Evolutionary conservation across 139 green algal species (phyloP), one percentile per base, ranked within the genome.

Genomic region (Edaphochlamys debaryana): DNA sequence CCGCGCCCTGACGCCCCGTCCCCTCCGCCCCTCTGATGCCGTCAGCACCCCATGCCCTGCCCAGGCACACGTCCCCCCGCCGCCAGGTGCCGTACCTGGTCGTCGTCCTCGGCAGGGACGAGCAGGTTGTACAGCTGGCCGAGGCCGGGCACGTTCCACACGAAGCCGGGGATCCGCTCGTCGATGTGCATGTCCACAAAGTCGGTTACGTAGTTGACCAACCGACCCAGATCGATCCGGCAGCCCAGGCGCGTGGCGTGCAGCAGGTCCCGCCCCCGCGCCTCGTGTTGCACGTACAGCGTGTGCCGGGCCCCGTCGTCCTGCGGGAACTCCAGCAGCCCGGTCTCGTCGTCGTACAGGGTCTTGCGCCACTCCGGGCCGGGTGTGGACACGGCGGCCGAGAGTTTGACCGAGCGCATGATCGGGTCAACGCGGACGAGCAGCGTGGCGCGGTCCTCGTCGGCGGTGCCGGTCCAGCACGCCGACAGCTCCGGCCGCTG

Each of bases 341-440:
- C 75, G 11, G 85, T 88, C 5, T 84, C 67, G 34, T 91, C 72
- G 69, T 91, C 48, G 27, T 85, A 88, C n/a, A 93, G 63, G 11
- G 82, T 75, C 34, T 86, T 80, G 41, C 86, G 84, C 84, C 84
- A 88, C 52, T 88, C 84, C 8, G 84, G 84, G 15, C 84, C 84
- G 58, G 84, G 58, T 17, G 76, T 78, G 40, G 40, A 37, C 32
- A 84, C 66, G 0, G 78, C 78, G 0, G 90, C 86, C 13, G 79
- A 27, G 36, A 92, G 42, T 30, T 86, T 85, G 37, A 86, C 66
- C 1, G 87, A 67, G 34, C 87, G 66, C 54, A 86, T 74, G 37
- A 91, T 68, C 3, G 90, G 90, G 82, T 93, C 90, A 3, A 86
- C 82, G 45, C 69, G 63, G 6, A 93, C 38, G 67, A 84, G 62